Conservation (phyloP, 2,329 filamentous ascomycete genomes). For the Diaporthe sp. region DNA sequence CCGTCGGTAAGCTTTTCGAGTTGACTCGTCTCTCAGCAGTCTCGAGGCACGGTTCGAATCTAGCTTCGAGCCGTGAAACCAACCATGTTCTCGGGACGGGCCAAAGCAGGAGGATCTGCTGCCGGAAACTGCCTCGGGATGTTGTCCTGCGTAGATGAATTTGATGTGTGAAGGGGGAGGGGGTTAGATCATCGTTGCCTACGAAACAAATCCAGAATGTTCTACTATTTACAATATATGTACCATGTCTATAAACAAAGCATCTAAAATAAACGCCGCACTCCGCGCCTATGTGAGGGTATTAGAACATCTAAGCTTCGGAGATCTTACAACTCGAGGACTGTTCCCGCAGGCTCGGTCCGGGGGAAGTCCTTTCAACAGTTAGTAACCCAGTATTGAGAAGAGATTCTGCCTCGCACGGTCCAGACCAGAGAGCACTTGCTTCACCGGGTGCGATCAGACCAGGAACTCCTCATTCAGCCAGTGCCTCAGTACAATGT, state of each 20-base stretch:
- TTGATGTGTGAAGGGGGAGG: neutral
- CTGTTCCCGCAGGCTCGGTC: neutral
- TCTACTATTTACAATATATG: neutral
- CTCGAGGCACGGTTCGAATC: neutral
- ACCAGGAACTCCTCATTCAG: constrained; percentile 79
- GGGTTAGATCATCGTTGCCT: neutral
- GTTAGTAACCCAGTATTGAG: neutral
- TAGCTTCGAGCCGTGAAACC: constrained; percentile 5
- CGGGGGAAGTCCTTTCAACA: neutral
- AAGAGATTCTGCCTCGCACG: neutral
- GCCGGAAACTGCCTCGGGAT: neutral
- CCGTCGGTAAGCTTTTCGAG: constrained; percentile 5
- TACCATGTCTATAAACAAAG: constrained; percentile 10
- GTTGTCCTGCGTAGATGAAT: neutral
- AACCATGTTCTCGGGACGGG: constrained; percentile 17
- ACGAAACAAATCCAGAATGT: neutral
- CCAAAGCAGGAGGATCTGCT: constrained; percentile 5
- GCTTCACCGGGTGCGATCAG: constrained; percentile 50
- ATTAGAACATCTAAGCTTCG: constrained; percentile 24
- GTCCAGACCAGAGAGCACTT: neutral
- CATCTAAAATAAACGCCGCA: constrained; percentile 13
- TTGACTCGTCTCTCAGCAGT: neutral
- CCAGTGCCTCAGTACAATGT: constrained; percentile 85
- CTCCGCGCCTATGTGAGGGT: constrained; percentile 28
- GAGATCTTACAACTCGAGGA: constrained; percentile 13